These are phyloP conservation scores for Termitomyces sp. DNA, from an alignment of 768 basidiomycete genomes.

Conservation along the genomic window DNA sequence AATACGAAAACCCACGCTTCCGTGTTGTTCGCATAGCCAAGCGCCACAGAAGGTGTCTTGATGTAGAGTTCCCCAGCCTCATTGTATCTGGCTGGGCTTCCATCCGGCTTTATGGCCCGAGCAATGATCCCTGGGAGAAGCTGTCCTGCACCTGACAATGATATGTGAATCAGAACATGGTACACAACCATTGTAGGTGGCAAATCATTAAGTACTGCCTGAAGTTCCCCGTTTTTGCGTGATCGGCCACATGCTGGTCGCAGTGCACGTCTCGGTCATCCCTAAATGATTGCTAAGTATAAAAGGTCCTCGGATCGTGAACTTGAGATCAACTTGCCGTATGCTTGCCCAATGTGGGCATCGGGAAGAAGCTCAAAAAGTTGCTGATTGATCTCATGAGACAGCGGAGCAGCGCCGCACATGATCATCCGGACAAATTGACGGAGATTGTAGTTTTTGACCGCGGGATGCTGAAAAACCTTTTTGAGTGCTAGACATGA, in stretches of 20 bases:
- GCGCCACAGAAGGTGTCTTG: conserved; percentile 51
- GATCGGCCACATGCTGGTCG: conserved; percentile 48
- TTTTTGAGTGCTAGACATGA: background rate
- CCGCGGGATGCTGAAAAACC: conserved; percentile 43
- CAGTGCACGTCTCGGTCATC: conserved; percentile 64
- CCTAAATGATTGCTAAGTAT: conserved; percentile 34
- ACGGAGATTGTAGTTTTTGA: conserved; percentile 49
- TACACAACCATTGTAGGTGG: background rate
- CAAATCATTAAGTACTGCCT: conserved; percentile 42
- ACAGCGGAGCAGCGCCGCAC: conserved; percentile 59
- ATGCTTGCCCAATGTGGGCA: conserved; percentile 57
- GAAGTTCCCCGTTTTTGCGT: conserved; percentile 47
- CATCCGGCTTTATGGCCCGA: conserved; percentile 57
- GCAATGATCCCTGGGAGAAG: conserved; percentile 55
- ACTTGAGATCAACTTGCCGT: conserved; percentile 33
- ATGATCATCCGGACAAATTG: conserved; percentile 44
- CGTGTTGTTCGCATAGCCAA: conserved; percentile 57
- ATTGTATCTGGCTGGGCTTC: conserved; percentile 49
- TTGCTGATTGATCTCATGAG: conserved; percentile 49
- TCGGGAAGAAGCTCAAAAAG: conserved; percentile 50
- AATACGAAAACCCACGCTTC: conserved; percentile 50
- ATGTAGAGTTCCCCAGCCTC: conserved; percentile 64
- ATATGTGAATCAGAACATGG: background rate
- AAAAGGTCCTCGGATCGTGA: background rate
- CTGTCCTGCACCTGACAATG: conserved; percentile 46